These are phyloP conservation scores for Botrytis byssoidea DNA, from an alignment of 2,329 filamentous ascomycete genomes.

Conservation along the genomic window DNA sequence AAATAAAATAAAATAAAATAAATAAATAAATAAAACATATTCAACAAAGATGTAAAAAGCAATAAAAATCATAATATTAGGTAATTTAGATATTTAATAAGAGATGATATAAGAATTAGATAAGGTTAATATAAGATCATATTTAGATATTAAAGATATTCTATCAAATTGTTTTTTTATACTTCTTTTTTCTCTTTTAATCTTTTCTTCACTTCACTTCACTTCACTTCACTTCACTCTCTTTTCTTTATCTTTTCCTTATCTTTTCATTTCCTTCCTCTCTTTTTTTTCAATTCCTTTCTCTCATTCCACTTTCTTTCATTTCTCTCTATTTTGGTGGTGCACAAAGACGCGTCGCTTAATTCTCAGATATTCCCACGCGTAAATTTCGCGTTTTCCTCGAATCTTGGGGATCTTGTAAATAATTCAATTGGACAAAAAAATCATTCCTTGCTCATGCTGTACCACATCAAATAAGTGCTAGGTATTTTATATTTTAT, in stretches of 20 bases:
- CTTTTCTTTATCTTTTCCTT: background rate
- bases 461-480: background rate
- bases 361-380: background rate
- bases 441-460: background rate
- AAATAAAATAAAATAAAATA: too few species aligned
- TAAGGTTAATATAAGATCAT: background rate
- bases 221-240: background rate
- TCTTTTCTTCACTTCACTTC: background rate
- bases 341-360: slow-evolving; percentile 15
- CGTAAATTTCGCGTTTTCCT: slow-evolving; percentile 18
- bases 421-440: background rate
- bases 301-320: background rate
- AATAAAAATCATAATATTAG: background rate
- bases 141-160: background rate
- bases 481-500: background rate
- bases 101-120: background rate
- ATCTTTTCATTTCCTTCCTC: background rate
- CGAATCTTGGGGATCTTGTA: background rate
- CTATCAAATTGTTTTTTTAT: background rate
- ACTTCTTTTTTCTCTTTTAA: background rate
- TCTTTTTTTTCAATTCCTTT: background rate
- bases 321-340: background rate
- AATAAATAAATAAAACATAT: too few species aligned
- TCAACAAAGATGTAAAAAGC: background rate
- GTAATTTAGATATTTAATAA: background rate